A percentile compares a stretch with the other conserved stretches of the same genome.
phyloP scores from a whole-genome alignment of 2,329 filamentous ascomycete genomes.

The Aspergillus carbonarius region DNA sequence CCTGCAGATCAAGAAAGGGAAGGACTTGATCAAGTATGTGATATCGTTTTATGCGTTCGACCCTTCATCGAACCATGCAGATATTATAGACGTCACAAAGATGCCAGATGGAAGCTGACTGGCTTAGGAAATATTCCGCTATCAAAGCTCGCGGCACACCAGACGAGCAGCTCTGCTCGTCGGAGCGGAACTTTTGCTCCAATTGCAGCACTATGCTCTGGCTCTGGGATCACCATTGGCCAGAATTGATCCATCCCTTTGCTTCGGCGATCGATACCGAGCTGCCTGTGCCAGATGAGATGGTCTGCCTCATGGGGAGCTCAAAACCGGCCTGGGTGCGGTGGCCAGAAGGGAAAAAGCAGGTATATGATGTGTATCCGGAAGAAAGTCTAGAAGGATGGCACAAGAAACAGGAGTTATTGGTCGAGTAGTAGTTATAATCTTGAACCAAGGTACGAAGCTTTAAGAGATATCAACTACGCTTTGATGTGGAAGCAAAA shows the following conservation, averaged over 20 bases:
- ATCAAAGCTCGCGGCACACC: slow-evolving; percentile 46
- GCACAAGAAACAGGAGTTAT: slow-evolving; percentile 46
- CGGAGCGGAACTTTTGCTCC: slow-evolving; percentile 49
- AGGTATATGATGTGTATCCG: slow-evolving; percentile 40
- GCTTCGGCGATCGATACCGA: slow-evolving; percentile 51
- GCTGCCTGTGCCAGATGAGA: slow-evolving; percentile 45
- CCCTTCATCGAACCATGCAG: background rate
- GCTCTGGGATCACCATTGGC: slow-evolving; percentile 50
- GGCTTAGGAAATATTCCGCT: slow-evolving; percentile 44
- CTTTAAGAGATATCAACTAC: slow-evolving; percentile 4
- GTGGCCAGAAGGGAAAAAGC: slow-evolving; percentile 51
- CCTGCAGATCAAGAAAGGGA: slow-evolving; percentile 43
- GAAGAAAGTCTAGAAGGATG: slow-evolving; percentile 45
- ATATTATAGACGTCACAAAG: background rate
- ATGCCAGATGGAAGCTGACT: background rate
- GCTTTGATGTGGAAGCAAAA: background rate
- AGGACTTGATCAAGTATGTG: slow-evolving; percentile 46
- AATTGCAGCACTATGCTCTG: slow-evolving; percentile 50
- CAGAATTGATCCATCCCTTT: slow-evolving; percentile 51
- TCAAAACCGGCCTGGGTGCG: slow-evolving; percentile 49
- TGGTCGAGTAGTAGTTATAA: slow-evolving; percentile 21
- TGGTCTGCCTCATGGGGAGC: slow-evolving; percentile 47
- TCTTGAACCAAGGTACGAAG: background rate
- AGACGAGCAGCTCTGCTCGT: slow-evolving; percentile 39
- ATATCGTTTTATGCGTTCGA: background rate